Percentiles rank a stretch among this genome's conserved stretches.
These are phyloP conservation scores for Suillus lakei DNA, from an alignment of 768 basidiomycete species.

Conservation along the genomic window DNA sequence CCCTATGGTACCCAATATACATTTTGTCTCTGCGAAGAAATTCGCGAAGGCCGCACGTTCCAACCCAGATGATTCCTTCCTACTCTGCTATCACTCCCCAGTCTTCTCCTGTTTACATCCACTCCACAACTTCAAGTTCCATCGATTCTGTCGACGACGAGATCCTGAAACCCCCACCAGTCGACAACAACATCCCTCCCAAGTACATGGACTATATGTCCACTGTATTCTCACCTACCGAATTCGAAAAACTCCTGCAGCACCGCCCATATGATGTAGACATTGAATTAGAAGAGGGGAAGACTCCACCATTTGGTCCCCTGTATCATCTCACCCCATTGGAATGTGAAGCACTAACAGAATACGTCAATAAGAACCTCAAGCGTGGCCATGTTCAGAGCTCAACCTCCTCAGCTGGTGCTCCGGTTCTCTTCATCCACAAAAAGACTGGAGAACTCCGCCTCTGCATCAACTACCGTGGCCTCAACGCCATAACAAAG, in stretches of 20 bases:
- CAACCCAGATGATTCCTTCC: neutral
- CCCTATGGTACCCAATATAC: neutral
- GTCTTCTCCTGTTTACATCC: slow-evolving; percentile 1
- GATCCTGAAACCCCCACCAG: neutral
- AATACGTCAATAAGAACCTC: slow-evolving; percentile 43
- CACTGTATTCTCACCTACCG: slow-evolving; percentile 28
- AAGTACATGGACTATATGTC: neutral
- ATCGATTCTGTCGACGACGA: neutral
- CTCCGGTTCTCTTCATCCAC: slow-evolving; percentile 39
- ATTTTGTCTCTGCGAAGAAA: neutral
- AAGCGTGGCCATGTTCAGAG: slow-evolving; percentile 14
- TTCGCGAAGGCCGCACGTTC: neutral
- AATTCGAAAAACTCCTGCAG: slow-evolving; percentile 36
- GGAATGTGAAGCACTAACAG: slow-evolving; percentile 38
- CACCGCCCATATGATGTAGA: slow-evolving; percentile 37
- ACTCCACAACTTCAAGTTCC: slow-evolving; percentile 5
- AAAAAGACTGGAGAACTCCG: slow-evolving; percentile 34
- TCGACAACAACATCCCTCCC: neutral
- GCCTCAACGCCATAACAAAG: slow-evolving; percentile 39
- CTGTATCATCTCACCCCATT: slow-evolving; percentile 39
- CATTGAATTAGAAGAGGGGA: slow-evolving; percentile 38
- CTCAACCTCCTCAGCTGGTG: slow-evolving; percentile 34
- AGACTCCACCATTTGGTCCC: slow-evolving; percentile 29
- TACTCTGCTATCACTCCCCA: slow-evolving; percentile 1
- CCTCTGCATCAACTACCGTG: slow-evolving; percentile 38